Conservation (phyloP, 176 grass and related monocot genomes). For the Raddia distichophylla region DNA sequence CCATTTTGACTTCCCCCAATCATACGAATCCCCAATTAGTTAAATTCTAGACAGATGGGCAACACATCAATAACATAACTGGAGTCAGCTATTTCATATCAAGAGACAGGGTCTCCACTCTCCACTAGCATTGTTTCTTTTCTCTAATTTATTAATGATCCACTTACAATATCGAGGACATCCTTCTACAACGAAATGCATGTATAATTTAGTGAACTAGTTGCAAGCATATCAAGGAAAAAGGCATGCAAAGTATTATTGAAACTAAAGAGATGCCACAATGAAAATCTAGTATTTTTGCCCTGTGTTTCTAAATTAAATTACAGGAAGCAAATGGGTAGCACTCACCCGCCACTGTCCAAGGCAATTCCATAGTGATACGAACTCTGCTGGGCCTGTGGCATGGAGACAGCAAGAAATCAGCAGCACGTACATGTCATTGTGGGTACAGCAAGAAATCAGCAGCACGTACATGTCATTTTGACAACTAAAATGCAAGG, state of each 20-base stretch:
- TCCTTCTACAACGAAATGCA: not conserved
- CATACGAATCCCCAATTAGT: not conserved
- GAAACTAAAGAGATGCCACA: not conserved
- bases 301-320: not conserved
- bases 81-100: not conserved
- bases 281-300: not conserved
- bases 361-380: constrained; percentile 76
- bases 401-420: not conserved
- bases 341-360: constrained; percentile 87
- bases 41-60: not conserved
- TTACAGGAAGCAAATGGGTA: not conserved
- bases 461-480: not conserved
- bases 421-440: not conserved
- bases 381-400: constrained; percentile 81
- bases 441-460: not conserved
- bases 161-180: constrained; percentile 12
- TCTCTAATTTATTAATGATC: not conserved
- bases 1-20: not conserved
- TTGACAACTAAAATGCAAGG: not conserved
- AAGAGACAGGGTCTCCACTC: constrained; percentile 20
- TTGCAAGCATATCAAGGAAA: not conserved
- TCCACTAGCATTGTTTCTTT: not conserved
- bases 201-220: not conserved
- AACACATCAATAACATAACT: not conserved
- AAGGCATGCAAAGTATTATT: not conserved